Evolutionary conservation across 2,329 filamentous ascomycete genomes (phyloP).

Genomic region (Colletotrichum paranaense): DNA sequence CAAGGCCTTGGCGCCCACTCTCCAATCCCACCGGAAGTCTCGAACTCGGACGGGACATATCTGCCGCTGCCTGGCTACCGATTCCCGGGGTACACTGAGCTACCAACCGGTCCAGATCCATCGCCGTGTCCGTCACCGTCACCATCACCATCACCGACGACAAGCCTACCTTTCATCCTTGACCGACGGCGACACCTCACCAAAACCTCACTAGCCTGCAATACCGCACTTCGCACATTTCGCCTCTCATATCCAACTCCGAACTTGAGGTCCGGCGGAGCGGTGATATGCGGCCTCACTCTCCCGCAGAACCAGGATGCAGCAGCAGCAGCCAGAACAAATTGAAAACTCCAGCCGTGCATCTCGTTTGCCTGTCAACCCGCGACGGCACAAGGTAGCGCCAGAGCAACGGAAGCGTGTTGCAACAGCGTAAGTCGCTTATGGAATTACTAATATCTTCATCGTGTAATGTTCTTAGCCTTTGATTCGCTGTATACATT

Average conservation of each 20-base stretch:
- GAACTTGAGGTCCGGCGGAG: slow-evolving; percentile 12
- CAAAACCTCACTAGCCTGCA: neutral
- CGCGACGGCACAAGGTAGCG: slow-evolving; percentile 59
- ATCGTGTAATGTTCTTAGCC: neutral
- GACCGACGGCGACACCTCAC: neutral
- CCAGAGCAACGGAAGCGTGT: slow-evolving; percentile 61
- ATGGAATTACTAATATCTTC: neutral
- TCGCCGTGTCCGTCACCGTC: neutral
- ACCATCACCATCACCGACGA: neutral
- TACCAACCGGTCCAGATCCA: neutral
- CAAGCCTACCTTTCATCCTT: neutral
- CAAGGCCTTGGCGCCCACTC: neutral
- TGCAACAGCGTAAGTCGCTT: slow-evolving; percentile 57
- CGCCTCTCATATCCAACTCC: neutral
- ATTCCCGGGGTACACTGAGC: neutral
- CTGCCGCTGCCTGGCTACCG: slow-evolving; percentile 1
- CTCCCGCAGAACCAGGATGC: slow-evolving; percentile 31
- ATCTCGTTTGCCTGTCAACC: slow-evolving; percentile 59
- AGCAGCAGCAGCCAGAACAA: slow-evolving; percentile 32
- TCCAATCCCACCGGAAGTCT: neutral
- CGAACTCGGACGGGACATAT: neutral
- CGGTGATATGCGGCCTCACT: slow-evolving; percentile 34
- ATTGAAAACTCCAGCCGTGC: slow-evolving; percentile 38
- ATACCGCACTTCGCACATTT: neutral
- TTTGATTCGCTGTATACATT: neutral